Evolutionary conservation across 140 eudicot species (phyloP).

Genomic region (Stevia rebaudiana): DNA sequence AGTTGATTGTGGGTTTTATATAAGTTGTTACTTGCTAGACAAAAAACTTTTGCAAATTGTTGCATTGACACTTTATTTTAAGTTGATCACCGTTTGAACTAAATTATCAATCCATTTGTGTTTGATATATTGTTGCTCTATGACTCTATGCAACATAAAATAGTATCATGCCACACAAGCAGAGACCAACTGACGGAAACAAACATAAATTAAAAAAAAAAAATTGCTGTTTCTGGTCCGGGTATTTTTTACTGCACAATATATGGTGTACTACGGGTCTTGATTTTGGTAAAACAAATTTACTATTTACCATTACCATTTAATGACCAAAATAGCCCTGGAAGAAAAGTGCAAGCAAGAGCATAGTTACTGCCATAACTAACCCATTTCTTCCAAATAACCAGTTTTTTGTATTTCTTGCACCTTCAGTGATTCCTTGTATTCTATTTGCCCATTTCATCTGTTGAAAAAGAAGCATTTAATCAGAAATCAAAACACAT

Average conservation of each 20-base stretch:
- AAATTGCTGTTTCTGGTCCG: not conserved
- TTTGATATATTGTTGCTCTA: too few species aligned
- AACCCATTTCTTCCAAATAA: conserved; percentile 73
- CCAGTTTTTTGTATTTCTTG: conserved; percentile 74
- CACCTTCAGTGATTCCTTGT: conserved; percentile 66
- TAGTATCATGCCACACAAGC: not conserved
- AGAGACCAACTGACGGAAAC: not conserved
- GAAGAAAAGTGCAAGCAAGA: conserved; percentile 56
- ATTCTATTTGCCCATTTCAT: conserved; percentile 87
- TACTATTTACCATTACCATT: not conserved
- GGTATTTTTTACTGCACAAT: not conserved
- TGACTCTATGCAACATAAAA: too few species aligned
- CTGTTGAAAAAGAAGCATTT: conserved; percentile 24
- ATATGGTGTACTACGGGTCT: not conserved
- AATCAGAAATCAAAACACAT: too few species aligned
- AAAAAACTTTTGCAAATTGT: too few species aligned
- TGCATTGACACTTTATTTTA: too few species aligned
- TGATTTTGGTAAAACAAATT: not conserved
- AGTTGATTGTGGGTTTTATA: too few species aligned
- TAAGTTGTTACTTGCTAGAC: too few species aligned
- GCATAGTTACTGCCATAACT: conserved; percentile 68
- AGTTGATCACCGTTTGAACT: too few species aligned
- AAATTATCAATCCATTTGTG: too few species aligned
- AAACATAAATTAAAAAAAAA: not conserved
- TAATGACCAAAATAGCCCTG: conserved; percentile 66